Evolutionary conservation across 768 basidiomycete species (phyloP), one percentile per base, ranked within the genome.

Genomic region (Leccinellum luteum): DNA sequence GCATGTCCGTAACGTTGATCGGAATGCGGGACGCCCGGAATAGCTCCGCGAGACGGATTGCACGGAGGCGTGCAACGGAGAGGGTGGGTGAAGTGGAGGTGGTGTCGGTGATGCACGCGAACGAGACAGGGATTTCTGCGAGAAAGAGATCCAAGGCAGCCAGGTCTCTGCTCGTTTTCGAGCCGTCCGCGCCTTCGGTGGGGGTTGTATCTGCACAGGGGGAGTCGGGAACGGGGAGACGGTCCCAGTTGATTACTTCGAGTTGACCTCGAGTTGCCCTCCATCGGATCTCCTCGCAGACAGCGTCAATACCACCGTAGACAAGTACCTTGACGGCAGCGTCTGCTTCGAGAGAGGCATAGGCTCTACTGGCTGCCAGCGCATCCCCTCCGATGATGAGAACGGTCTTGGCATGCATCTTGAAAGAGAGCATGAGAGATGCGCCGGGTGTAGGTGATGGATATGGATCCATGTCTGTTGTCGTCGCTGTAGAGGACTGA

Each of bases 71-170:
- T 32, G 60, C 41, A 25, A 17, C 3, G 4, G 59, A 15, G 7
- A 35, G 48, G 9, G 69, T 76, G 12, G 86, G 82, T 47, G 76
- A 77, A 23, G 71, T 65, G 0, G 67, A 48, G n/a, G 89, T 66
- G 0, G 92, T 96, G 65, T 95, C 92, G 0, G 94, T 92, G 31
- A 98, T 77, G 60, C 89, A 87, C 44, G 92, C 84, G 23, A 97
- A 74, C 14, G 75, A 68, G n/a, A 80, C 53, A 7, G 68, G 61
- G 1, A 64, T 62, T 5, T 31, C 21, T 3, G 71, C 62, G 47
- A 89, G 72, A 63, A 81, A 82, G 9, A 70, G 61, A 25, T 81
- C 81, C 47, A 92, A 61, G 10, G 77, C 76, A 8, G 74, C 72
- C 0, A 75, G 61, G 34, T 85, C 82, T 19, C 70, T 51, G 31